Evolutionary conservation across 768 basidiomycete genomes (phyloP).

Genomic region (Lactarius pseudohatsudake): DNA sequence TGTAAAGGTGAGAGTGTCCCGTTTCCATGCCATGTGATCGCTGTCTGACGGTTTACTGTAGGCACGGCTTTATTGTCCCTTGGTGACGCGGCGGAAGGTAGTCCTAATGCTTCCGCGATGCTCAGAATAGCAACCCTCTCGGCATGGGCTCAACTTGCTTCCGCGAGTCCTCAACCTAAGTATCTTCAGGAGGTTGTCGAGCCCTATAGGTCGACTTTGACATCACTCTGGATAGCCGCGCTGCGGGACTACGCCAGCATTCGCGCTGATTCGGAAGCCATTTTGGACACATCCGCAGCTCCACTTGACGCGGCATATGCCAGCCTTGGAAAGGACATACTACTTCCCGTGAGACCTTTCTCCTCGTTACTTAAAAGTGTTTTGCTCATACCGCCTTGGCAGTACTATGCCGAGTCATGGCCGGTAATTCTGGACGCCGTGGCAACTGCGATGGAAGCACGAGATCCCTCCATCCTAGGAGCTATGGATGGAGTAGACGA

Average conservation of each 20-base stretch:
- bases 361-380: neutral
- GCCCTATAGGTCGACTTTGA: slow-evolving; percentile 72
- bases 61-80: slow-evolving; percentile 82
- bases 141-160: slow-evolving; percentile 92
- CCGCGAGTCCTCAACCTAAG: slow-evolving; percentile 67
- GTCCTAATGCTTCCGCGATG: slow-evolving; percentile 95
- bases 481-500: slow-evolving; percentile 79
- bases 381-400: slow-evolving; percentile 20
- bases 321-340: slow-evolving; percentile 85
- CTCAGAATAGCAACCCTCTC: slow-evolving; percentile 88
- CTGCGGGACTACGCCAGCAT: slow-evolving; percentile 92
- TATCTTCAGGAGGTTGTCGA: slow-evolving; percentile 82
- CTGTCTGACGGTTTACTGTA: slow-evolving; percentile 35
- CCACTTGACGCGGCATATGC: slow-evolving; percentile 81
- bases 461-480: slow-evolving; percentile 65
- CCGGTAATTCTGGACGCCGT: slow-evolving; percentile 81
- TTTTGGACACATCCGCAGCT: slow-evolving; percentile 71
- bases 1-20: slow-evolving; percentile 63
- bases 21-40: neutral
- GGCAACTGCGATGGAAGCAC: slow-evolving; percentile 70
- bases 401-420: slow-evolving; percentile 92
- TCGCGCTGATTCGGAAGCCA: slow-evolving; percentile 82
- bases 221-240: slow-evolving; percentile 83
- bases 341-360: slow-evolving; percentile 71
- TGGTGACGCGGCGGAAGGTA: slow-evolving; percentile 82